Conservation (phyloP, 306 rosid genomes). For the Hippophae rhamnoides region DNA sequence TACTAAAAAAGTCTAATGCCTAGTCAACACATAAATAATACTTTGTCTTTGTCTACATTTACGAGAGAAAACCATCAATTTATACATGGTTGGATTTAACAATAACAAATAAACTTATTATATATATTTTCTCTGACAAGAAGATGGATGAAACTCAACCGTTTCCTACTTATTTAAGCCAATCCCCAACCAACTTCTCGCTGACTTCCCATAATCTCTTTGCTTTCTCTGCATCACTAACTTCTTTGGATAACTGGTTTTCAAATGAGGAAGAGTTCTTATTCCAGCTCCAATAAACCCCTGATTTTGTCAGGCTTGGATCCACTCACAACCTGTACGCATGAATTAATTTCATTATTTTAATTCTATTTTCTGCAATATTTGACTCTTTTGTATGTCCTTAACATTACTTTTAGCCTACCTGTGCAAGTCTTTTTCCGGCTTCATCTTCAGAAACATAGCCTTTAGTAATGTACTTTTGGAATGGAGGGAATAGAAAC, state of each 20-base stretch:
- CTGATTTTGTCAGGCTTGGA: constrained; percentile 22
- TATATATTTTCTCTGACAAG: not conserved
- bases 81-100: no score
- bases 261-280: constrained; percentile 21
- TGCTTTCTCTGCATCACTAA: constrained; percentile 21
- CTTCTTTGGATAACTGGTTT: constrained; percentile 25
- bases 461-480: constrained; percentile 21
- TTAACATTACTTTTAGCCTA: not conserved
- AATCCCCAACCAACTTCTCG: constrained; percentile 21
- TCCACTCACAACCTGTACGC: constrained; percentile 21
- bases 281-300: constrained; percentile 30
- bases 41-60: no score
- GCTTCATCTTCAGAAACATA: constrained; percentile 21
- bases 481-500: constrained; percentile 22
- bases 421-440: constrained; percentile 23
- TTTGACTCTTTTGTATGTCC: not conserved
- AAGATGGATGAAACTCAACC: not conserved
- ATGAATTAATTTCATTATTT: no score
- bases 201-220: constrained; percentile 21
- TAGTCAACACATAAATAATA: no score
- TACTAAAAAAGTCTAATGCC: no score
- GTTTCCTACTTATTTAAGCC: constrained; percentile 3
- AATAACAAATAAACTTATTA: no score
- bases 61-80: no score
- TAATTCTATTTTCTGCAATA: not conserved